Evolutionary conservation across 768 basidiomycete species (phyloP).

Genomic region (Boletus eberwhitei): DNA sequence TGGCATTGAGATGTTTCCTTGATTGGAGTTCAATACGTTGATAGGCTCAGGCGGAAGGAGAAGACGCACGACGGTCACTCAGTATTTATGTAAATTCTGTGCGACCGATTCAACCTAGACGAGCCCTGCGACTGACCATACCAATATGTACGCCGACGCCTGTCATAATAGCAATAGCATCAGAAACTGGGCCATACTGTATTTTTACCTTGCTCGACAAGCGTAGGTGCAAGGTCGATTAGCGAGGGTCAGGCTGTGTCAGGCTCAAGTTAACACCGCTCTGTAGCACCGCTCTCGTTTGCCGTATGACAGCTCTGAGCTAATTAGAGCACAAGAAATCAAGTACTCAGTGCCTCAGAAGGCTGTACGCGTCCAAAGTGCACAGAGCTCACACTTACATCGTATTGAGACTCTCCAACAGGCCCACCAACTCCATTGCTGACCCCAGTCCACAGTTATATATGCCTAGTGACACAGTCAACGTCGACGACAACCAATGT

Average conservation of each 20-base stretch:
- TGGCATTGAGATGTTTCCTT: background rate
- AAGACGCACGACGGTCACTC: no score
- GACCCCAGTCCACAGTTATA: background rate
- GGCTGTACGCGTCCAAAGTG: background rate
- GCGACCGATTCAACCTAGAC: no score
- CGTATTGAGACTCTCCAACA: background rate
- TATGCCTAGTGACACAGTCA: background rate
- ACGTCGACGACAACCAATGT: background rate
- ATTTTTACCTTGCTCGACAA: no score
- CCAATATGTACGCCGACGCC: background rate
- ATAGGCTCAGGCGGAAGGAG: background rate
- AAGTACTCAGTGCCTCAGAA: background rate
- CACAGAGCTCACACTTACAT: background rate
- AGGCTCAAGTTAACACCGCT: no score
- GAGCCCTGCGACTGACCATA: background rate
- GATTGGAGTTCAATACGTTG: background rate
- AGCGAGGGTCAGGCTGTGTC: no score
- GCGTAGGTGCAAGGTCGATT: no score
- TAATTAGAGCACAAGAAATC: background rate
- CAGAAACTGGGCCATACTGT: no score
- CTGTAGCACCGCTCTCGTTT: no score
- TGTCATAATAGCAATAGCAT: no score
- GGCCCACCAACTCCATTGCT: no score
- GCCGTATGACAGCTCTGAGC: background rate
- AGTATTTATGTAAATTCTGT: background rate